A percentile compares a stretch with the other conserved stretches of the same genome.
phyloP scores from a whole-genome alignment of 345 rosid genomes.

The Lagerstroemia speciosa region DNA sequence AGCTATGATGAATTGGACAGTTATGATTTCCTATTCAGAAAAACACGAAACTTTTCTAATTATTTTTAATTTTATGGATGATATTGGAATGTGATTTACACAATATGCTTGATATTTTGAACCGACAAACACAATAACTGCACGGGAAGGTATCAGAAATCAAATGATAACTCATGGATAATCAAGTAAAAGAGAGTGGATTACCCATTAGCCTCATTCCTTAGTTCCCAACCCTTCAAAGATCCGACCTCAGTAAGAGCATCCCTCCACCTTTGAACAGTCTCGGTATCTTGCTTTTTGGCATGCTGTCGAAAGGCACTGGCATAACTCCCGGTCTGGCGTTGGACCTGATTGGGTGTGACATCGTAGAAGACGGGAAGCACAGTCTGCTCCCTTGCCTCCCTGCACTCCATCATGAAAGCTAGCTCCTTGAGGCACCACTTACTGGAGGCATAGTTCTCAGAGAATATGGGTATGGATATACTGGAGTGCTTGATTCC shows the following conservation, averaged over 20 bases:
- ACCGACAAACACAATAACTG: too few relatives aligned
- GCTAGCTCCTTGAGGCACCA: constrained; percentile 8
- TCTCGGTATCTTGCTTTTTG: background rate
- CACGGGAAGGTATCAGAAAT: too few relatives aligned
- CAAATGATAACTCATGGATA: background rate
- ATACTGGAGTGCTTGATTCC: background rate
- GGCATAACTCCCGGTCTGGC: background rate
- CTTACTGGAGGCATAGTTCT: background rate
- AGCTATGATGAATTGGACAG: too few relatives aligned
- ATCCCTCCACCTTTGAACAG: background rate
- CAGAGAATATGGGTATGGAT: background rate
- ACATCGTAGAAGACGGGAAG: background rate
- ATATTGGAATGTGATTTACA: too few relatives aligned
- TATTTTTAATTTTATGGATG: too few relatives aligned
- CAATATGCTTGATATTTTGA: too few relatives aligned
- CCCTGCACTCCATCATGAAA: background rate
- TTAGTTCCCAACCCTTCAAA: background rate
- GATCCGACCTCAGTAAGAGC: background rate
- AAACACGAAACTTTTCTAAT: too few relatives aligned
- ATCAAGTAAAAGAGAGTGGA: background rate
- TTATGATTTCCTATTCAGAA: too few relatives aligned
- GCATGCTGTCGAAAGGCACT: background rate
- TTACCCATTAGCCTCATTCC: background rate
- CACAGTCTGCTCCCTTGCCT: background rate
- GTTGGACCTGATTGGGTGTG: background rate